Evolutionary conservation across 2,329 filamentous ascomycete species (phyloP).

Genomic region (Monilinia fructicola): DNA sequence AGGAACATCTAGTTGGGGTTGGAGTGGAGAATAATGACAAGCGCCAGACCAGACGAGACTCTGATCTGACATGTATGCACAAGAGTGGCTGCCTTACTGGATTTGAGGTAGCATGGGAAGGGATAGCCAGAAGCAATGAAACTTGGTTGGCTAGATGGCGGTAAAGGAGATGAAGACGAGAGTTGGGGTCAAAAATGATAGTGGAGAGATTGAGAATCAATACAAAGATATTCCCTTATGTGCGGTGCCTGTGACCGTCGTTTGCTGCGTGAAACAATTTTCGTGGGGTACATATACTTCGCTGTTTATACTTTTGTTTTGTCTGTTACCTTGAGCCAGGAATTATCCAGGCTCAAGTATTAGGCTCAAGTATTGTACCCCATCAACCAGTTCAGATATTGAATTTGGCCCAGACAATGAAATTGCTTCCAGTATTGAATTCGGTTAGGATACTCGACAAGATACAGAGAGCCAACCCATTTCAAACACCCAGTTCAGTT

Average conservation of each 20-base stretch:
- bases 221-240: neutral
- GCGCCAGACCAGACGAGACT: neutral
- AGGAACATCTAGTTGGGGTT: neutral
- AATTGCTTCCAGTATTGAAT: neutral
- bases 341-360: no score
- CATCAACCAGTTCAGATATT: neutral
- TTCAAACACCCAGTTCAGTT: neutral
- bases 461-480: neutral
- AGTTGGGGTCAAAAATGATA: slow-evolving; percentile 5
- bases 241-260: no score
- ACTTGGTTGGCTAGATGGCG: neutral
- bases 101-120: slow-evolving; percentile 9
- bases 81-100: neutral
- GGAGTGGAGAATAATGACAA: slow-evolving; percentile 18
- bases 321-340: neutral
- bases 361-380: no score
- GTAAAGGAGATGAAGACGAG: neutral
- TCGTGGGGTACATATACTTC: neutral
- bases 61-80: slow-evolving; percentile 4
- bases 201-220: neutral
- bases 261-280: neutral
- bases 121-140: neutral
- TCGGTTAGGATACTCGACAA: neutral
- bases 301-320: neutral
- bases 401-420: neutral